phyloP scores from a whole-genome alignment of 352 stramenopile genomes.

The Phytopythium kandeliae region DNA sequence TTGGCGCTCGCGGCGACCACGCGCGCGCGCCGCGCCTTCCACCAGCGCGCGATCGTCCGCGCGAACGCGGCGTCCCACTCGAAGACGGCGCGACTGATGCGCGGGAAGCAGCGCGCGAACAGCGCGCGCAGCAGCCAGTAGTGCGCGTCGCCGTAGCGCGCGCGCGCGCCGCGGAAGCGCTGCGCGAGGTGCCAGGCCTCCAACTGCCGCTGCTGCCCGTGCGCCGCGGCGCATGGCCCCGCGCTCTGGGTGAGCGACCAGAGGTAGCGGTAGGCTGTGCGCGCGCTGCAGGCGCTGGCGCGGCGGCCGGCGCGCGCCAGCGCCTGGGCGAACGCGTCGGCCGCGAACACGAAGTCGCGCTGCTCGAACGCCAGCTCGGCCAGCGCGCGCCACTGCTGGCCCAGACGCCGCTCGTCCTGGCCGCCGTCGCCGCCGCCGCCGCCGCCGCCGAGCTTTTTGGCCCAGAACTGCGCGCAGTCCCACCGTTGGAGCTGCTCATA shows the following conservation, averaged over 20 bases:
- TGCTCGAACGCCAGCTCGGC: constrained; percentile 21
- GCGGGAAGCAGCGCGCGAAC: constrained; percentile 22
- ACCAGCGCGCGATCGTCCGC: constrained; percentile 24
- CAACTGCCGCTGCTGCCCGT: constrained; percentile 8
- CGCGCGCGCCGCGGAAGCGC: constrained; percentile 6
- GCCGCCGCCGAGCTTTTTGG: constrained; percentile 18
- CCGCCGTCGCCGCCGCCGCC: not conserved
- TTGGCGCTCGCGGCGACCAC: too few relatives aligned
- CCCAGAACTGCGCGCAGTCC: constrained; percentile 25
- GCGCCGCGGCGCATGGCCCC: constrained; percentile 1
- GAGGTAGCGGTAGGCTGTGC: constrained; percentile 22
- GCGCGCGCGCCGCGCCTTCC: constrained; percentile 7
- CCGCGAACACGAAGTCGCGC: constrained; percentile 30
- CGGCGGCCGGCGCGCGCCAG: not conserved
- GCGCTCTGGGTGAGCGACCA: constrained; percentile 18
- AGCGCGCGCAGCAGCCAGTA: constrained; percentile 30
- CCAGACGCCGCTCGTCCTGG: too few relatives aligned
- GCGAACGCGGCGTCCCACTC: constrained; percentile 27
- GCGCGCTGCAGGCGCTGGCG: too few relatives aligned
- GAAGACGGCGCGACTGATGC: constrained; percentile 31
- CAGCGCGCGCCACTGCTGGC: constrained; percentile 10
- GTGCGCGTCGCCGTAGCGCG: constrained; percentile 14
- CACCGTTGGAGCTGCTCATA: constrained; percentile 24
- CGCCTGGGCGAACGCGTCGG: constrained; percentile 22
- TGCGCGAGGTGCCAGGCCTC: constrained; percentile 27